Base-by-base conservation (phyloP, 345 rosid genomes). In the Odontarrhena argentea region DNA sequence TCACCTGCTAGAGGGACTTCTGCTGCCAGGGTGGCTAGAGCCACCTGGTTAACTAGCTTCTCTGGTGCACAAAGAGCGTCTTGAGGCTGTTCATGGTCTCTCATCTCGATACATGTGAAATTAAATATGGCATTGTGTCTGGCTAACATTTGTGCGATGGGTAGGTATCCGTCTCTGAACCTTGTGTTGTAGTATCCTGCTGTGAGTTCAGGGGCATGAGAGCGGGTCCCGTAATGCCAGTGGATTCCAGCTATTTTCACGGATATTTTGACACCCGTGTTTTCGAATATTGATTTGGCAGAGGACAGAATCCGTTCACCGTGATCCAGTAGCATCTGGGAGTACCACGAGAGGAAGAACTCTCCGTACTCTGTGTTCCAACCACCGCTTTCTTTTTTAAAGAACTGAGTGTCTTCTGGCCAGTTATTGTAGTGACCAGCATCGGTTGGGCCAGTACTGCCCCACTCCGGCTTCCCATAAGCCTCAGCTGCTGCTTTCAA, bases 131-230 rank as follows among this genome's bases (percentile, higher is more conserved):
- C 97, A 15, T 89, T 88, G 37, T 87, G 87, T 14, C 97, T 88
- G 0, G 89, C 97, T 60, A 94, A 65, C 97, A 94, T 94, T 53
- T 81, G 85, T 13, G 99, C 97, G 40, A 94, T 88, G 0, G 99
- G 96, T 25, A 94, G 85, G 78, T 91, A 94, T 3, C 99, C 97
- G 40, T 94, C 96, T 6, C 89, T 82, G 76, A 56, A 80, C 68
- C 97, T 80, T 2, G 99, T 94, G 84, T 91, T 94, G 69, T 88
- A 94, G 76, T 91, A 94, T 36, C 99, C 99, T 18, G 97, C 99
- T 3, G 97, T 94, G 59, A 94, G 99, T 76, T 94, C 99, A 18
- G 99, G 95, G 36, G 99, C 96, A 49, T 94, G 99, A 13, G 97
- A 94, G 15, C 97, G 79, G 6, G 80, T 79, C n/a, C 99, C 99